phyloP scores from a whole-genome alignment of 306 rosid species.

The Pterocarpus macrocarpus region DNA sequence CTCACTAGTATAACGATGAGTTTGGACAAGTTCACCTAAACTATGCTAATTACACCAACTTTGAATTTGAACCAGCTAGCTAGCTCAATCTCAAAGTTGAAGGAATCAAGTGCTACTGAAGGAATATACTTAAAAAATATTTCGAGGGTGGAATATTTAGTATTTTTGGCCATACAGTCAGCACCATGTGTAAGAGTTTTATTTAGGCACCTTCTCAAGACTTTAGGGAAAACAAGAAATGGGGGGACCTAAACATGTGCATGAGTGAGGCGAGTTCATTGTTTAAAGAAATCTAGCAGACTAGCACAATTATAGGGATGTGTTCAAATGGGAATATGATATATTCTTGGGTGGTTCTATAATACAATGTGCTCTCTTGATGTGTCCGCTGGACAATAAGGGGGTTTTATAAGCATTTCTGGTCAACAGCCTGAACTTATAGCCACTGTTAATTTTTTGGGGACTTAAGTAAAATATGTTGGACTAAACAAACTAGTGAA shows the following conservation, averaged over 20 bases:
- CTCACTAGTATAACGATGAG: constrained; percentile 50
- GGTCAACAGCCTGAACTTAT: constrained; percentile 10
- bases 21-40: constrained; percentile 46
- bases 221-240: constrained; percentile 41
- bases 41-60: neutral
- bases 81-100: constrained; percentile 41
- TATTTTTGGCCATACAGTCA: constrained; percentile 56
- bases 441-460: neutral
- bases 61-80: constrained; percentile 37
- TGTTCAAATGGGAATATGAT: constrained; percentile 62
- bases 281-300: constrained; percentile 47
- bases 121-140: constrained; percentile 43
- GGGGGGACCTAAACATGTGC: constrained; percentile 59
- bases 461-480: constrained; percentile 7
- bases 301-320: constrained; percentile 67
- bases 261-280: constrained; percentile 29
- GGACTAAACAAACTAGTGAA: neutral
- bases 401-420: neutral
- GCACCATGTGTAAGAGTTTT: constrained; percentile 58
- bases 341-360: constrained; percentile 44
- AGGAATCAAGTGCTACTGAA: constrained; percentile 60
- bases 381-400: constrained; percentile 7
- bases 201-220: constrained; percentile 40
- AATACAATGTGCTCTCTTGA: constrained; percentile 28
- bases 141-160: constrained; percentile 22